These are phyloP conservation scores for Aspergillus hancockii DNA, from an alignment of 495 filamentous ascomycete species.

Conservation along the genomic window DNA sequence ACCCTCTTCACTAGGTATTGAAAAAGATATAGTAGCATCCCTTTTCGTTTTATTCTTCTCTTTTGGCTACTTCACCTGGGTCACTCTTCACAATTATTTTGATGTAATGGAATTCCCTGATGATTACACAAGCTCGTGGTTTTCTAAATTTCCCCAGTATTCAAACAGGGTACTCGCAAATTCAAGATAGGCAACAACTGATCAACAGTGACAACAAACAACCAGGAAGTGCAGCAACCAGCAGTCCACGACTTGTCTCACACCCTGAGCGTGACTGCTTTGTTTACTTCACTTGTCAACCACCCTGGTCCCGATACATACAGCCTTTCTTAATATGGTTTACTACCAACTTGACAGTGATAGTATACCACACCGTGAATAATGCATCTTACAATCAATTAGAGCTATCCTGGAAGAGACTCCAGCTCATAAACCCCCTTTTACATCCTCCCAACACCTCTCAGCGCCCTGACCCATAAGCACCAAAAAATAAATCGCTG, in stretches of 20 bases:
- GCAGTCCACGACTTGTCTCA: neutral
- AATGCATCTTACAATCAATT: neutral
- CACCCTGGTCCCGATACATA: neutral
- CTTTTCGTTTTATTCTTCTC: neutral
- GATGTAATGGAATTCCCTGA: neutral
- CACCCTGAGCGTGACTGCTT: neutral
- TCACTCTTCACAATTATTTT: neutral
- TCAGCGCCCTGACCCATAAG: neutral
- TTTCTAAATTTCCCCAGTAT: neutral
- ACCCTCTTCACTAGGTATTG: conserved; percentile 16
- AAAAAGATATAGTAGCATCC: neutral
- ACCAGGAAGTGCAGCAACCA: neutral
- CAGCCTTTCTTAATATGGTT: neutral
- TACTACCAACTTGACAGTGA: neutral
- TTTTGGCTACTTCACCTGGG: neutral
- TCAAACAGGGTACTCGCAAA: neutral
- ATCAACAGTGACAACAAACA: neutral
- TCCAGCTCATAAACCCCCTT: neutral
- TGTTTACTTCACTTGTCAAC: neutral
- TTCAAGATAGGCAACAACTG: neutral
- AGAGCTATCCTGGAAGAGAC: neutral
- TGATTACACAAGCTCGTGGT: neutral
- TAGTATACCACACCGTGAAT: neutral
- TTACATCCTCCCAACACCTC: neutral
- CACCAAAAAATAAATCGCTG: neutral